These are phyloP conservation scores for Gracilariopsis chorda DNA, from an alignment of 23 red algal species.

Conservation along the genomic window DNA sequence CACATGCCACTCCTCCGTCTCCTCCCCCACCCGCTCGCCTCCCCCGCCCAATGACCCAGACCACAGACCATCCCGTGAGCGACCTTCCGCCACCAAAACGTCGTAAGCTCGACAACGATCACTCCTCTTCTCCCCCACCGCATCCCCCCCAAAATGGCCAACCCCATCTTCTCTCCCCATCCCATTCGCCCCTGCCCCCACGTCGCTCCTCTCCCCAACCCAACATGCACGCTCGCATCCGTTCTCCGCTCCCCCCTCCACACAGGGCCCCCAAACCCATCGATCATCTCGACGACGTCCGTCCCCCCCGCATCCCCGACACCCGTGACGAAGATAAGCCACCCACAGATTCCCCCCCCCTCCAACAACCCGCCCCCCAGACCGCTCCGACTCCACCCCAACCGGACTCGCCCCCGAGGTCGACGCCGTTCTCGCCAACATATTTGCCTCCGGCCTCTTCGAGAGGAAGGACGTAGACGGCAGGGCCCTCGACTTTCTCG, in stretches of 20 bases:
- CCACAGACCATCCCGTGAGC: constrained; percentile 33
- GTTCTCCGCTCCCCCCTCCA: no score
- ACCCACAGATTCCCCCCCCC: not conserved
- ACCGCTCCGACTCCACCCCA: not conserved
- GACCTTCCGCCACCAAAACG: constrained; percentile 18
- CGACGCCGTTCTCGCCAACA: constrained; percentile 24
- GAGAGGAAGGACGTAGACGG: constrained; percentile 65
- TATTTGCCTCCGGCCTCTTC: constrained; percentile 61
- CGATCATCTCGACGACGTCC: not conserved
- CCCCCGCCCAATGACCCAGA: not conserved
- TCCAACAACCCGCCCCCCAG: not conserved
- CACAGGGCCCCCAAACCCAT: not conserved
- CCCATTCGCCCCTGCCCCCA: not conserved
- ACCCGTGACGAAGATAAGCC: not conserved
- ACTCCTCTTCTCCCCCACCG: not conserved
- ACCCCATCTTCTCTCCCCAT: not conserved
- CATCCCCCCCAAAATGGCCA: not conserved
- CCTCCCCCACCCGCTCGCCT: not conserved
- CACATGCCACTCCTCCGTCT: constrained; percentile 13
- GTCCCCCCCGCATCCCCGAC: not conserved
- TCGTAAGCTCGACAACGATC: constrained; percentile 45
- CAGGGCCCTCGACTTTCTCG: constrained; percentile 67
- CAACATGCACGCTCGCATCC: not conserved
- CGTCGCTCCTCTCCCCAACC: not conserved
- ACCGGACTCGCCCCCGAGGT: constrained; percentile 56